Conservation (phyloP, 2,329 filamentous ascomycete genomes). For the Didymella pomorum region DNA sequence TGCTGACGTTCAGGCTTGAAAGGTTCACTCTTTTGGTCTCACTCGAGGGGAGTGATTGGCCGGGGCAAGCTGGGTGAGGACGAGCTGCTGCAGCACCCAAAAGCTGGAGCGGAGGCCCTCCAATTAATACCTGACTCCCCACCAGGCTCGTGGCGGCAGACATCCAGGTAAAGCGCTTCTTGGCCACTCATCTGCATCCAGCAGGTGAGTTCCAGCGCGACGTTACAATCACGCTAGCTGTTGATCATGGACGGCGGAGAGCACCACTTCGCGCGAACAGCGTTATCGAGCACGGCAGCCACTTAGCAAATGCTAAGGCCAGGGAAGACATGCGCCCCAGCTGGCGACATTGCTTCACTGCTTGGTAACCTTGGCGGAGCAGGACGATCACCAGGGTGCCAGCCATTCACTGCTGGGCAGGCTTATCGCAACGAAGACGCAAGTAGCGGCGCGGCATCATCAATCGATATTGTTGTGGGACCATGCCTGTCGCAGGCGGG, state of each 20-base stretch:
- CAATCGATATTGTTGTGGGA: not conserved
- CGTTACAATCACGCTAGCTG: slow-evolving; percentile 39
- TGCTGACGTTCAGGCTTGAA: slow-evolving; percentile 19
- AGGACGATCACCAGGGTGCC: slow-evolving; percentile 27
- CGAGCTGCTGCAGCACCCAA: slow-evolving; percentile 24
- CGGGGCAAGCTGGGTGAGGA: slow-evolving; percentile 20
- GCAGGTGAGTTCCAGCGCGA: slow-evolving; percentile 39
- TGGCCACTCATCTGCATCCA: slow-evolving; percentile 40
- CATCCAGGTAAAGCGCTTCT: slow-evolving; percentile 22
- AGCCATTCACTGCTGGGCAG: slow-evolving; percentile 23
- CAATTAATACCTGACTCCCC: slow-evolving; percentile 29
- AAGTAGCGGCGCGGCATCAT: slow-evolving; percentile 16
- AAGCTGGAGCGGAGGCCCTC: slow-evolving; percentile 15
- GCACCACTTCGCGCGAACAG: slow-evolving; percentile 20
- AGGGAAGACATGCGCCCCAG: slow-evolving; percentile 30
- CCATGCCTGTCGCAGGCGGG: not conserved
- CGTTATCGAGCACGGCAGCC: slow-evolving; percentile 34
- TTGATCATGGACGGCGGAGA: slow-evolving; percentile 19
- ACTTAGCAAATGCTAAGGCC: slow-evolving; percentile 34
- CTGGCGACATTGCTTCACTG: slow-evolving; percentile 35
- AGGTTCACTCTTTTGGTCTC: slow-evolving; percentile 11
- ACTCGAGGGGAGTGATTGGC: slow-evolving; percentile 22
- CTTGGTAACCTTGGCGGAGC: slow-evolving; percentile 43
- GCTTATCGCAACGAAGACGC: slow-evolving; percentile 19
- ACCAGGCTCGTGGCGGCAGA: slow-evolving; percentile 22